Percentiles rank a stretch among this genome's conserved stretches.
These are phyloP conservation scores for Penicillium crustosum DNA, from an alignment of 2,329 filamentous ascomycete species.

Conservation along the genomic window DNA sequence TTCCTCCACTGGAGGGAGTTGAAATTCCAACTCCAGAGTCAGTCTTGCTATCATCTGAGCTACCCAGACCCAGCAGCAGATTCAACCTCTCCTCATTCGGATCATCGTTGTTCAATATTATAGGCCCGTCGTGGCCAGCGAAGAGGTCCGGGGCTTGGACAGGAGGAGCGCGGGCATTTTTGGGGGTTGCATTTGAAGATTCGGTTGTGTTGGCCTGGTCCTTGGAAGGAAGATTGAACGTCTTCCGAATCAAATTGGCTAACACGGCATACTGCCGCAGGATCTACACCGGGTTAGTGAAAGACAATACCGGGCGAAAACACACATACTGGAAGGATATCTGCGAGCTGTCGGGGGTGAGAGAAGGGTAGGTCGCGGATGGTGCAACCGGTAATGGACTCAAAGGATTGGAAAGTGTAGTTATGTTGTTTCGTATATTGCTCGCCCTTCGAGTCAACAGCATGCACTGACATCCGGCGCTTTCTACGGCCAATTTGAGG, in stretches of 20 bases:
- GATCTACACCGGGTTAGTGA: constrained; percentile 27
- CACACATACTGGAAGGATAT: constrained; percentile 42
- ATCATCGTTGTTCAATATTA: constrained; percentile 44
- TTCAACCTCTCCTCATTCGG: constrained; percentile 54
- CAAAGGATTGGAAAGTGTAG: constrained; percentile 46
- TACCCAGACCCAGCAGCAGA: constrained; percentile 47
- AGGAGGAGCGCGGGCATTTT: constrained; percentile 3
- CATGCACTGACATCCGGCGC: constrained; percentile 34
- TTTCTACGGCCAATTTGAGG: constrained; percentile 33
- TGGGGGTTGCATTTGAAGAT: constrained; percentile 6
- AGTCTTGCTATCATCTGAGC: not conserved
- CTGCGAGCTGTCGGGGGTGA: constrained; percentile 47
- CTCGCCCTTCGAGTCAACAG: constrained; percentile 33
- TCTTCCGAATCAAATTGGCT: constrained; percentile 39
- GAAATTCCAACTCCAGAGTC: not conserved
- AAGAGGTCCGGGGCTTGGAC: constrained; percentile 13
- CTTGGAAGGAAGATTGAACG: constrained; percentile 30
- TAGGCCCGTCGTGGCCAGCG: constrained; percentile 20
- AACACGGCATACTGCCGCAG: constrained; percentile 48
- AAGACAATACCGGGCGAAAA: not conserved
- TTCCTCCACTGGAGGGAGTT: constrained; percentile 1
- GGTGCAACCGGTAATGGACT: constrained; percentile 41
- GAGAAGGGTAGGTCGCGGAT: constrained; percentile 46
- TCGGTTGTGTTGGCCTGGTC: constrained; percentile 14
- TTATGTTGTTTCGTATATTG: constrained; percentile 37